Evolutionary conservation across 495 filamentous ascomycete genomes (phyloP), one percentile per base, ranked within the genome.

Genomic region (Tuber brumale): DNA sequence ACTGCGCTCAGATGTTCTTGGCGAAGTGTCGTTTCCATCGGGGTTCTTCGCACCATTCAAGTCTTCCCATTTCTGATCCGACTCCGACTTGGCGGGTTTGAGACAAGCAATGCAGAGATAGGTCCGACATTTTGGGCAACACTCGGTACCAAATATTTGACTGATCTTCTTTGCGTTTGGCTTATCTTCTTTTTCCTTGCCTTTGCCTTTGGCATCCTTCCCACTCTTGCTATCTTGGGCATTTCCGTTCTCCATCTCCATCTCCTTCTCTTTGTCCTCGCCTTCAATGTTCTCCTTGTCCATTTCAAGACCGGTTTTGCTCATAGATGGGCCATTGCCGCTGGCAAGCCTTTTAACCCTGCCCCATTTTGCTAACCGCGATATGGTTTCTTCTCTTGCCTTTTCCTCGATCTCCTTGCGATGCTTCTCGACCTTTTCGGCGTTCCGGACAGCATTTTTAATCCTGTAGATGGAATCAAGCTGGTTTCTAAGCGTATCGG

Each of bases 21-120:
- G 23, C 41, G 27, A 61, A 1, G 21, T 69, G 51, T 66, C 27
- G 10, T 37, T 37, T 27, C 43, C 41, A 21, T 31, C 48, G 41
- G 66, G 43, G 7, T 41, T 41, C 51, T 12, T 46, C 12, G 43
- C 14, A 43, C 19, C 27, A 41, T 2, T 42, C 35, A 19, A 46
- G 42, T n/a, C 43, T 70, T 61, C 21, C 3, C 27, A 71, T 70
- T 70, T 72, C 41, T 45, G 23, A 31, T 70, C 43, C 70, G 71
- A 70, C 44, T 35, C 76, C 69, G 76, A 19, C 43, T 73, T 61
- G 43, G 72, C 70, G n/a, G 76, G 76, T 61, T 77, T 48, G 70
- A 78, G 75, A 43, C 76, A 78, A 10, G 74, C 76, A 48, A 78
- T 70, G 51, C 76, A 78, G 72, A 77, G 35, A 18, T 76, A 77